phyloP scores from a whole-genome alignment of 352 stramenopile genomes.

The Globisporangium canariense region DNA sequence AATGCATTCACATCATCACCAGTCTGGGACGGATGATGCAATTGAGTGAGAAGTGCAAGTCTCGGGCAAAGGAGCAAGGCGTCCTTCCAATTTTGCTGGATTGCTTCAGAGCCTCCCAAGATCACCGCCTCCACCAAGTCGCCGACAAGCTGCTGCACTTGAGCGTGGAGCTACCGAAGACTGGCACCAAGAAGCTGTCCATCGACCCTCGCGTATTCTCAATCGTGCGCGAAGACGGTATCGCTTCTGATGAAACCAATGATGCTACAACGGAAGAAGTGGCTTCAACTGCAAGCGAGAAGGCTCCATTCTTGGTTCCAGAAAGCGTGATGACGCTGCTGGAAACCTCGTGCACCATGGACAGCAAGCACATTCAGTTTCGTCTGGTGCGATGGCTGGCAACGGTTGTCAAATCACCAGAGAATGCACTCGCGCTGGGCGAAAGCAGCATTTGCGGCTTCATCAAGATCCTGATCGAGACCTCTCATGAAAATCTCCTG shows the following conservation, averaged over 20 bases:
- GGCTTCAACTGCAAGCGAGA: conserved; percentile 4
- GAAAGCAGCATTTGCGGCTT: conserved; percentile 28
- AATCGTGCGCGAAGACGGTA: background rate
- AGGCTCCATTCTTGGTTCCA: conserved; percentile 28
- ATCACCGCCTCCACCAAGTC: conserved; percentile 41
- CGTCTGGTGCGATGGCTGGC: conserved; percentile 52
- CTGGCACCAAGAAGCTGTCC: background rate
- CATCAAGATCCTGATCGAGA: conserved; percentile 35
- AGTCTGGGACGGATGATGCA: conserved; percentile 53
- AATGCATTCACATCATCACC: conserved; percentile 33
- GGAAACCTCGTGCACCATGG: conserved; percentile 19
- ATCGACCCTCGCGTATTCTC: conserved; percentile 27
- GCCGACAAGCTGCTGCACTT: conserved; percentile 62
- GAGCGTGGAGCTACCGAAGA: conserved; percentile 14
- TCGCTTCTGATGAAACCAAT: background rate
- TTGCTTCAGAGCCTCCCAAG: conserved; percentile 32
- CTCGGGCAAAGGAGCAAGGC: conserved; percentile 28
- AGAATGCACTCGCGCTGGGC: conserved; percentile 40
- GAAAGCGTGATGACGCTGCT: conserved; percentile 36
- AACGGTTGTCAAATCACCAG: conserved; percentile 31
- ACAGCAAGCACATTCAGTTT: conserved; percentile 28
- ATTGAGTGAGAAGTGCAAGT: conserved; percentile 35
- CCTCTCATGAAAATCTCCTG: conserved; percentile 20
- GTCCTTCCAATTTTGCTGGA: conserved; percentile 39
- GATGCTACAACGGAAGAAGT: background rate